Percentiles rank a stretch among this genome's conserved stretches.
Evolutionary conservation across 306 rosid species (phyloP).

Genomic region (Herpetospermum pedunculosum): DNA sequence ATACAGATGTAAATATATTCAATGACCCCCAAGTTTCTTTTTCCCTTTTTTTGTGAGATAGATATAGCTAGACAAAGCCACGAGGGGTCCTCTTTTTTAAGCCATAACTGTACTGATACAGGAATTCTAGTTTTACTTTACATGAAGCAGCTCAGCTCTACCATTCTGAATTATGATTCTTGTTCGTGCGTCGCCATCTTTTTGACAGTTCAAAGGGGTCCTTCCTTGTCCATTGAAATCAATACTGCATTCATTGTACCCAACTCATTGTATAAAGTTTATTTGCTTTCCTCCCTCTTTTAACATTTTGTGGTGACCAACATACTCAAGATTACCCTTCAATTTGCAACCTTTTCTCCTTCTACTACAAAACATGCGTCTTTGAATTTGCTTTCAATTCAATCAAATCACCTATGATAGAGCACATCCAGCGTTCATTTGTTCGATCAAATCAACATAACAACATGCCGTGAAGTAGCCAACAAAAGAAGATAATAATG

Average conservation of each 20-base stretch:
- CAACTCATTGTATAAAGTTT: background rate
- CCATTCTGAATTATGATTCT: conserved; percentile 8
- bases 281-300: background rate
- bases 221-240: conserved; percentile 11
- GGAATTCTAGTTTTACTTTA: conserved; percentile 11
- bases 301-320: background rate
- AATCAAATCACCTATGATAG: background rate
- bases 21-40: background rate
- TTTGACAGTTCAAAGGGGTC: conserved; percentile 9
- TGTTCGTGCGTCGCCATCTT: conserved; percentile 14
- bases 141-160: background rate
- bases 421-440: background rate
- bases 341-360: background rate
- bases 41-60: background rate
- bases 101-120: conserved; percentile 6
- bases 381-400: background rate
- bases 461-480: background rate
- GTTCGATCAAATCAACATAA: background rate
- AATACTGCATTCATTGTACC: conserved; percentile 8
- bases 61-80: conserved; percentile 9
- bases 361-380: background rate
- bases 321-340: background rate
- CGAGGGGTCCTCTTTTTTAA: conserved; percentile 8
- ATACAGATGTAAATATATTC: background rate
- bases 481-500: background rate